Conservation (phyloP, 1,284 basidiomycete genomes). For the Sphaerobolus stellatus region DNA sequence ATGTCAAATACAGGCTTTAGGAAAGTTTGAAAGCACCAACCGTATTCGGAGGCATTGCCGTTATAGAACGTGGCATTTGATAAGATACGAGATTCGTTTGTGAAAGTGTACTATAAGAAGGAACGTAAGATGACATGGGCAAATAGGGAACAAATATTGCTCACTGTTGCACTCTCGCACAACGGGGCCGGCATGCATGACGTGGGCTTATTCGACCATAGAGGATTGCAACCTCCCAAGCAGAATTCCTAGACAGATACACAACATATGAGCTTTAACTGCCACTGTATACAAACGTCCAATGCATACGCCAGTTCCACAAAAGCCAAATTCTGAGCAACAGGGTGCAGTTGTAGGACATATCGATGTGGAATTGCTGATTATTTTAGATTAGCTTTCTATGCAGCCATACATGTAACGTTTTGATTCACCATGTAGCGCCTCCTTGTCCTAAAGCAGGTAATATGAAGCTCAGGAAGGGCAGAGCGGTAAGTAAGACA, state of each 20-base stretch:
- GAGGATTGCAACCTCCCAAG: slow-evolving; percentile 79
- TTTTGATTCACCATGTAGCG: slow-evolving; percentile 1
- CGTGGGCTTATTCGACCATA: slow-evolving; percentile 57
- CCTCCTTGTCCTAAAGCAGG: slow-evolving; percentile 7
- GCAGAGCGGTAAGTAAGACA: background rate
- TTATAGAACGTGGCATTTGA: slow-evolving; percentile 63
- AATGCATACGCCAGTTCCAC: slow-evolving; percentile 54
- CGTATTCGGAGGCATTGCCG: slow-evolving; percentile 69
- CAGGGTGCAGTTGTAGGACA: slow-evolving; percentile 65
- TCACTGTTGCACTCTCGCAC: slow-evolving; percentile 62
- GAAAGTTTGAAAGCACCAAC: slow-evolving; percentile 30
- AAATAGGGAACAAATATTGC: slow-evolving; percentile 20
- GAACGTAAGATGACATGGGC: background rate
- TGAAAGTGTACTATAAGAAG: slow-evolving; percentile 54
- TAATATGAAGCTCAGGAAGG: background rate
- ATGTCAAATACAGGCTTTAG: background rate
- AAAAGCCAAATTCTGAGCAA: slow-evolving; percentile 78
- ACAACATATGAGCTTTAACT: background rate
- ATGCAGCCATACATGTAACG: background rate
- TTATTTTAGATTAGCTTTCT: background rate
- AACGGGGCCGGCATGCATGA: slow-evolving; percentile 75
- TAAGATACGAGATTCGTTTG: slow-evolving; percentile 65
- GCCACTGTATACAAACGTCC: slow-evolving; percentile 20
- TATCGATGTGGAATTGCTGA: slow-evolving; percentile 51
- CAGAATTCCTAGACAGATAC: slow-evolving; percentile 55